Conservation (phyloP, 2,329 filamentous ascomycete species). For the Fonsecaea monophora region DNA sequence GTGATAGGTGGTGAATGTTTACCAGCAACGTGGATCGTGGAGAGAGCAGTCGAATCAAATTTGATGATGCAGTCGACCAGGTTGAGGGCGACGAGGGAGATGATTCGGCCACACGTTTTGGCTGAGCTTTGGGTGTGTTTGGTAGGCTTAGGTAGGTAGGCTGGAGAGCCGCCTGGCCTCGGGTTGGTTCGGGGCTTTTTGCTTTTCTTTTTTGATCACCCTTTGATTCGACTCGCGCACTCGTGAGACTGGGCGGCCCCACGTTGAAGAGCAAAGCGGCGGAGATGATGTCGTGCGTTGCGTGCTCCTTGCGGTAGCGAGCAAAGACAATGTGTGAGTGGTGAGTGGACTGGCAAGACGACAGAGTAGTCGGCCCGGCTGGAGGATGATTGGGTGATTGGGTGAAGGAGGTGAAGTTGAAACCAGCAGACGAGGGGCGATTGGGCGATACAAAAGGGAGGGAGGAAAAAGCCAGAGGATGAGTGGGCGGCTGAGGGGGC, state of each 20-base stretch:
- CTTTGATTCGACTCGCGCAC: conserved; percentile 4
- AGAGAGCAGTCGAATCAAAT: conserved; percentile 35
- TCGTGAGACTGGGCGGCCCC: conserved; percentile 15
- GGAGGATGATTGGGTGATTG: conserved; percentile 40
- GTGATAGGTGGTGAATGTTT: conserved; percentile 35
- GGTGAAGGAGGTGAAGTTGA: conserved; percentile 30
- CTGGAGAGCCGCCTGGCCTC: conserved; percentile 22
- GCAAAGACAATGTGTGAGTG: conserved; percentile 17
- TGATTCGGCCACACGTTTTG: conserved; percentile 25
- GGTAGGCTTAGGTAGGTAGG: conserved; percentile 9
- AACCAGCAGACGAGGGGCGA: conserved; percentile 30
- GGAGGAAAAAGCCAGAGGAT: conserved; percentile 26
- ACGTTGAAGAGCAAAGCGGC: conserved; percentile 23
- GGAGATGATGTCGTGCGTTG: conserved; percentile 28
- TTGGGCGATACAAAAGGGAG: conserved; percentile 34
- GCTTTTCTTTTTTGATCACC: neutral
- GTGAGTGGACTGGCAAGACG: conserved; percentile 26
- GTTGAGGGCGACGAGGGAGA: conserved; percentile 12
- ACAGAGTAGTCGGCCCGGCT: conserved; percentile 10
- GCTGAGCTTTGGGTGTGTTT: neutral
- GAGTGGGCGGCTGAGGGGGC: conserved; percentile 19
- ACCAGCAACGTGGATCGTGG: conserved; percentile 34
- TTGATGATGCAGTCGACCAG: conserved; percentile 18
- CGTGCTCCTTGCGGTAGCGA: conserved; percentile 17
- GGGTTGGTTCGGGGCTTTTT: conserved; percentile 25